Evolutionary conservation across 192 early-diverging fungal genomes (phyloP).

Genomic region (Thamnidium elegans): DNA sequence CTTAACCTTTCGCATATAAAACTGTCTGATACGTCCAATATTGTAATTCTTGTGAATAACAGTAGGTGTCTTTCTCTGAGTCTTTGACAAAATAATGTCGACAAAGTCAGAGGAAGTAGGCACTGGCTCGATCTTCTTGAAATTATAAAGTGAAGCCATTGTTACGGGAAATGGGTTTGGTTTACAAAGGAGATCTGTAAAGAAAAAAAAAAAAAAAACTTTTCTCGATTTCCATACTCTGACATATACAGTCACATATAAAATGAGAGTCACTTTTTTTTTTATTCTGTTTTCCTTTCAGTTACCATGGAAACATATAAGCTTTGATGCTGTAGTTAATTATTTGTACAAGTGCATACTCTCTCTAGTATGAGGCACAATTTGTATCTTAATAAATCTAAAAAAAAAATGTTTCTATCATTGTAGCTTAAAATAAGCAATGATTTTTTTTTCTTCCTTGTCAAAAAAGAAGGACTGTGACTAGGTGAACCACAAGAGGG

Average conservation of each 20-base stretch:
- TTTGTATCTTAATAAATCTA: too few relatives aligned
- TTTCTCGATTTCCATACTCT: background rate
- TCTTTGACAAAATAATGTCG: conserved; percentile 97
- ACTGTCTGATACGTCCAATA: conserved; percentile 94
- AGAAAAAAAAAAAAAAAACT: background rate
- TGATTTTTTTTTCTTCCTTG: too few relatives aligned
- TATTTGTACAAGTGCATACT: too few relatives aligned
- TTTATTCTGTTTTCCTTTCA: background rate
- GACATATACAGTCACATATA: too few relatives aligned
- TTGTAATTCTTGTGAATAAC: conserved; percentile 97
- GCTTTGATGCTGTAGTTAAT: too few relatives aligned
- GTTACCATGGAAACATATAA: too few relatives aligned
- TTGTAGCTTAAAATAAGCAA: too few relatives aligned
- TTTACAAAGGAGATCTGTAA: conserved; percentile 1
- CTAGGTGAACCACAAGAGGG: too few relatives aligned
- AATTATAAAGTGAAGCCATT: conserved; percentile 83
- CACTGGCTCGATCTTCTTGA: conserved; percentile 96
- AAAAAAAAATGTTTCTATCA: too few relatives aligned
- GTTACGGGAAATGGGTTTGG: background rate
- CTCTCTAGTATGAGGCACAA: too few relatives aligned
- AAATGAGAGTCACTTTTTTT: background rate
- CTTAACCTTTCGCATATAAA: conserved; percentile 99
- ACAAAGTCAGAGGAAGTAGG: conserved; percentile 90
- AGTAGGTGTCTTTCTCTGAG: conserved; percentile 95
- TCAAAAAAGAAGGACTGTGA: too few relatives aligned